Evolutionary conservation across 192 early-diverging fungal genomes (phyloP), one percentile per base, ranked within the genome.

Genomic region (Gaertneriomyces sp.): DNA sequence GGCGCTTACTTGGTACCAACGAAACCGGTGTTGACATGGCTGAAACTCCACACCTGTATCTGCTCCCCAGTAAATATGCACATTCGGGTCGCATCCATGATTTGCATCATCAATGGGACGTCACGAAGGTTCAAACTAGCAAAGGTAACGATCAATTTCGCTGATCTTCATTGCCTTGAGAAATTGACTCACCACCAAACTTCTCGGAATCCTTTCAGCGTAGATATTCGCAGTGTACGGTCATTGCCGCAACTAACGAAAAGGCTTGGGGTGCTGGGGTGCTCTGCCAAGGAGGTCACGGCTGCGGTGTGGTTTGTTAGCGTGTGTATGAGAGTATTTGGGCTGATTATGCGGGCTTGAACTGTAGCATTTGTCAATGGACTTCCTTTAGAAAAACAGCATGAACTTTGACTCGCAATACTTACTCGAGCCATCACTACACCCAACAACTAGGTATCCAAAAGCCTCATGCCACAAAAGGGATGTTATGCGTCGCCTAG

Each of bases 1-100:
- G 25, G 25, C 25, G 0, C 51, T 40, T 60, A 81, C 79, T 76
- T 81, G 20, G 76, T 42, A 10, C 64, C 68, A n/a, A 73, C 60
- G 44, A 84, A 81, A n/a, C 50, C 68, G 17, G 68, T 56, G 50
- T 84, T 84, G 60, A 84, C 71, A 41, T 77, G 82, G 46, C 78
- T 78, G n/a, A 74, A 43, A 51, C 51, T 63, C 82, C 82, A 84
- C 9, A 79, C 64, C 50, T 61, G 53, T 4, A 84, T 51, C 10
- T 47, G 50, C 17, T 76, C 58, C n/a, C 55, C 25, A 9, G 68
- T 72, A 9, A 46, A 53, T 16, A 84, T 73, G 62, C 62, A 76
- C 53, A 84, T 20, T 9, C 45, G 55, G 17, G 12, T n/a, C 7
- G 79, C 75, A 57, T 84, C 79, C n/a, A 79, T 71, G 16, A 81